A percentile compares a stretch with the other conserved stretches of the same genome.
Conservation (phyloP, 306 rosid genomes). For the Senna tora region DNA sequence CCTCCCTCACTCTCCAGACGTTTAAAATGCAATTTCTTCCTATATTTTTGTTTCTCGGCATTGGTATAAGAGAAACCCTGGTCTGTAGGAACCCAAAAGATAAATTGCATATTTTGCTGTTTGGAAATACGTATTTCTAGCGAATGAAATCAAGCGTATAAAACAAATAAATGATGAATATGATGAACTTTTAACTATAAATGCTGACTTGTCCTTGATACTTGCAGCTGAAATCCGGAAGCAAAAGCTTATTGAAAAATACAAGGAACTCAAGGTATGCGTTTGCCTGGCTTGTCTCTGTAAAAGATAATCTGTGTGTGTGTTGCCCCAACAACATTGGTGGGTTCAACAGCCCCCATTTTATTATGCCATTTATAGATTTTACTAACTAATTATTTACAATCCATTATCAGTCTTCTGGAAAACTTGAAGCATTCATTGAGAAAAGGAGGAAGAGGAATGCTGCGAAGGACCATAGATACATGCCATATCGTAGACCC, state of each 20-base stretch:
- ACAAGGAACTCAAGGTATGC: constrained; percentile 69
- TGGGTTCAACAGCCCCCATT: background rate
- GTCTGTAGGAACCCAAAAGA: background rate
- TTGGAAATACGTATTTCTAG: constrained; percentile 7
- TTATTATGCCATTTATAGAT: background rate
- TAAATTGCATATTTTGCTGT: background rate
- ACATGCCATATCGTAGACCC: constrained; percentile 77
- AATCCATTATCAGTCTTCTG: constrained; percentile 57
- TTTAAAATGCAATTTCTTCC: constrained; percentile 8
- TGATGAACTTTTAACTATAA: constrained; percentile 11
- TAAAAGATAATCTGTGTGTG: background rate
- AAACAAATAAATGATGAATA: constrained; percentile 10
- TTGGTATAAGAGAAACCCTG: background rate
- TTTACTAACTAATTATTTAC: constrained; percentile 8
- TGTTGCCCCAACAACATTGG: background rate
- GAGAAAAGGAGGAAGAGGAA: constrained; percentile 83
- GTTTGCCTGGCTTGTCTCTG: background rate
- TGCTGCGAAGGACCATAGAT: constrained; percentile 77
- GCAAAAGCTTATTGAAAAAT: constrained; percentile 70
- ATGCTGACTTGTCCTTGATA: constrained; percentile 33
- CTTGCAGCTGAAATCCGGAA: constrained; percentile 77
- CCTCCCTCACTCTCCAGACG: background rate
- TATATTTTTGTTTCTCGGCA: constrained; percentile 4
- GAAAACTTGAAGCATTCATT: constrained; percentile 71
- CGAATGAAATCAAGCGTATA: constrained; percentile 15